Percentiles rank a stretch among this genome's conserved stretches.
Conservation (phyloP, 2,329 filamentous ascomycete species). For the Pleurostoma richardsiae region DNA sequence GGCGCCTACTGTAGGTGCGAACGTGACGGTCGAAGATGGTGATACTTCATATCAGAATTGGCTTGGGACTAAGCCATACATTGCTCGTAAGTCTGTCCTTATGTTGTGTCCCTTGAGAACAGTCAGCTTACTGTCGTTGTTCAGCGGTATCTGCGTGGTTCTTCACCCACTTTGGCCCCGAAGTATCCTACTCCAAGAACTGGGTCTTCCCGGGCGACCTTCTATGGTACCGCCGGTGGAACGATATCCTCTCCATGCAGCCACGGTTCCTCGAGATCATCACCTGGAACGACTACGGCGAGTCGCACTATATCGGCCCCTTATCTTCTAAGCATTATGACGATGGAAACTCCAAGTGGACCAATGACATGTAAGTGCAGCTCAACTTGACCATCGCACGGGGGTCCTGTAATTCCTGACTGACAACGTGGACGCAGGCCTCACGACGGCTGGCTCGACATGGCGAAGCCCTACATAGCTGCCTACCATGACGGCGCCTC, state of each 20-base stretch:
- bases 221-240: slow-evolving; percentile 56
- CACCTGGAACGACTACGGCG: slow-evolving; percentile 47
- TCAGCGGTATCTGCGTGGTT: slow-evolving; percentile 32
- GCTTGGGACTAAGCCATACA: slow-evolving; percentile 19
- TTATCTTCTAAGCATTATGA: slow-evolving; percentile 34
- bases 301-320: slow-evolving; percentile 49
- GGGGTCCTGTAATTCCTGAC: neutral
- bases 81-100: slow-evolving; percentile 8
- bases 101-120: slow-evolving; percentile 4
- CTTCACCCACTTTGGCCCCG: slow-evolving; percentile 40
- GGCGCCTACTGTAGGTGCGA: slow-evolving; percentile 33
- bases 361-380: slow-evolving; percentile 35
- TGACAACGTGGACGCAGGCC: slow-evolving; percentile 14
- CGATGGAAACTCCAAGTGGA: slow-evolving; percentile 42
- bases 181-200: slow-evolving; percentile 43
- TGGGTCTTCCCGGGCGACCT: slow-evolving; percentile 55
- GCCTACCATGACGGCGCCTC: slow-evolving; percentile 43
- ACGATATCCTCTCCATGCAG: slow-evolving; percentile 33
- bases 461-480: slow-evolving; percentile 47
- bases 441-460: slow-evolving; percentile 47
- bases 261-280: slow-evolving; percentile 43
- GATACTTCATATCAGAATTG: slow-evolving; percentile 26
- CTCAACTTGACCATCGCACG: too few species aligned
- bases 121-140: slow-evolving; percentile 6
- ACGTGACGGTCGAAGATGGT: slow-evolving; percentile 33